Conservation (phyloP, 2,329 filamentous ascomycete genomes). For the Exophiala spinifera region DNA sequence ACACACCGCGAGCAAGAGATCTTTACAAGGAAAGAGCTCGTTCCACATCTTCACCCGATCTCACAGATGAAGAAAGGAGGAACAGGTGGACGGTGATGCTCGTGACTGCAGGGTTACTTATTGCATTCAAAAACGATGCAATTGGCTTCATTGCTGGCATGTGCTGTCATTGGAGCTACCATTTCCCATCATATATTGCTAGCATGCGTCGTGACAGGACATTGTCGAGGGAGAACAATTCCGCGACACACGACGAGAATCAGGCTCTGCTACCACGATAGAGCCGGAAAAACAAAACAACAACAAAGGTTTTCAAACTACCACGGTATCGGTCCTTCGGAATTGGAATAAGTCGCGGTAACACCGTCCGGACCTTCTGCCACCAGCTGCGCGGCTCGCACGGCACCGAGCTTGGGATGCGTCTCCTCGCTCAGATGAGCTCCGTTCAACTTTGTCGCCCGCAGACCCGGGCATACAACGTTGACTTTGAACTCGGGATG, state of each 20-base stretch:
- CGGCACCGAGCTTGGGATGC: conserved; percentile 23
- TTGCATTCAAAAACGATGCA: conserved; percentile 87
- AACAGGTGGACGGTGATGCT: conserved; percentile 88
- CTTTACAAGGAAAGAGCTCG: conserved; percentile 41
- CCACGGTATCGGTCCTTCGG: conserved; percentile 23
- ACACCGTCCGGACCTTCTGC: conserved; percentile 20
- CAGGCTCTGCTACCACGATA: conserved; percentile 17
- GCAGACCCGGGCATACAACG: conserved; percentile 23
- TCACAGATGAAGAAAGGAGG: conserved; percentile 54
- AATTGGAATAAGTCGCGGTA: conserved; percentile 23
- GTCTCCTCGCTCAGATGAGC: conserved; percentile 19
- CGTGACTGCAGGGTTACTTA: conserved; percentile 73
- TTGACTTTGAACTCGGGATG: conserved; percentile 26
- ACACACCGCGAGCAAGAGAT: conserved; percentile 66
- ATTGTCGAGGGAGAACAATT: neutral
- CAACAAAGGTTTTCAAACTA: conserved; percentile 7
- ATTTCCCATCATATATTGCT: conserved; percentile 32
- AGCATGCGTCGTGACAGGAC: neutral
- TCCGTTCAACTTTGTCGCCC: conserved; percentile 20
- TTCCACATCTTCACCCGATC: neutral
- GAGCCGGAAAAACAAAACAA: too few relatives aligned
- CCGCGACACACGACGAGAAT: conserved; percentile 9
- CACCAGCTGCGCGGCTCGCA: conserved; percentile 24
- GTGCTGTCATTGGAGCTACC: conserved; percentile 70
- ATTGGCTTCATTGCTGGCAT: conserved; percentile 82